Evolutionary conservation across 2,329 filamentous ascomycete genomes (phyloP), one percentile per base, ranked within the genome.

Genomic region (Colletotrichum tabaci): DNA sequence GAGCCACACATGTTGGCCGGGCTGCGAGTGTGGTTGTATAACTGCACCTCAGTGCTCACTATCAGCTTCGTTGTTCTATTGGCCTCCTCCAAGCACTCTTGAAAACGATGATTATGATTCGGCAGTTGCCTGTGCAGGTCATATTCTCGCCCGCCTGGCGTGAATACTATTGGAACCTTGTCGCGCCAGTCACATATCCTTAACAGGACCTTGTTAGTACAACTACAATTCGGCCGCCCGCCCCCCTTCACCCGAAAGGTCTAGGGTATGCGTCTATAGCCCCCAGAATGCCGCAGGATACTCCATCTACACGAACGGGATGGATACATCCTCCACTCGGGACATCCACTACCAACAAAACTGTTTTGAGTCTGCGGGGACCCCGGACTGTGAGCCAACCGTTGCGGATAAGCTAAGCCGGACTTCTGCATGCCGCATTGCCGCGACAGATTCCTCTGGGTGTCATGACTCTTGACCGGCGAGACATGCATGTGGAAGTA

Each of bases 81-180:
- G 67, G 47, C 23, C 5, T 35, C 12, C 10, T 9, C 7, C 30
- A 30, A 30, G n/a, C 30, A 18, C 13, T 13, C 30, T 35, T 30
- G 50, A 38, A 35, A 18, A 40, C 26, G 55, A 46, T 66, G 62
- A 66, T 66, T 63, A 42, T 70, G 42, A 38, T 49, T 71, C 30
- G 30, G 40, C 42, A 50, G 8, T 55, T 61, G 4, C 40, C 30
- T 18, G 18, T 42, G 47, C 47, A 30, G 8, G 8, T 30, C 30
- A 21, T 6, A 42, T 2, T 26, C 35, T 23, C 6, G 30, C n/a
- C 12, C 5, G 10, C 10, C 46, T 18, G 30, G 42, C 18, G 52
- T 16, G 18, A 9, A 49, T 30, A 30, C 30, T 30, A 30, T 4
- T 49, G 0, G n/a, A 38, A 30, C 30, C 26, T n/a, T 26, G 35